Evolutionary conservation across 768 basidiomycete genomes (phyloP).

Genomic region (Tricholoma sp.): DNA sequence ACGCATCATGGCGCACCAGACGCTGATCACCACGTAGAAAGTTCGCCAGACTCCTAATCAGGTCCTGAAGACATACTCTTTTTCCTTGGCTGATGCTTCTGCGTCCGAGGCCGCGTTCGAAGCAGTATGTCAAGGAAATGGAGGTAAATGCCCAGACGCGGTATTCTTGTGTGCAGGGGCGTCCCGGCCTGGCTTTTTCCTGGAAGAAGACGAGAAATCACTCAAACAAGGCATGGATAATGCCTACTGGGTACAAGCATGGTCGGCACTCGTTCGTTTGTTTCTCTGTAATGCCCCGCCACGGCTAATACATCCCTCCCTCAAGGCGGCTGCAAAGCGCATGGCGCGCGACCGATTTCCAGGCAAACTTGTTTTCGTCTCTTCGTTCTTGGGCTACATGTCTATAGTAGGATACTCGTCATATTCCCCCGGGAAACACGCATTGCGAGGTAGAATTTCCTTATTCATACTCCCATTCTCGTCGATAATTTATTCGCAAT

Average conservation of each 20-base stretch:
- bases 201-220: conserved; percentile 61
- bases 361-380: conserved; percentile 75
- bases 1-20: conserved; percentile 35
- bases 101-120: conserved; percentile 59
- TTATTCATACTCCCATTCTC: not conserved
- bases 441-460: conserved; percentile 60
- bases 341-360: conserved; percentile 52
- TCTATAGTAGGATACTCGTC: conserved; percentile 73
- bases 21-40: conserved; percentile 31
- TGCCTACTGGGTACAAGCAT: conserved; percentile 48
- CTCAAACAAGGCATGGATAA: conserved; percentile 43
- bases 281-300: conserved; percentile 31
- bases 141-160: conserved; percentile 64
- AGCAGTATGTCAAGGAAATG: conserved; percentile 49
- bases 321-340: conserved; percentile 61
- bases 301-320: conserved; percentile 23
- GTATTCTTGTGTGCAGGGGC: conserved; percentile 79
- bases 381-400: conserved; percentile 75
- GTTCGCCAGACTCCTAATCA: conserved; percentile 54
- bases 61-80: conserved; percentile 61
- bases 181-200: conserved; percentile 65
- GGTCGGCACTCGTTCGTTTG: conserved; percentile 50
- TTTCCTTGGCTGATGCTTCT: conserved; percentile 48
- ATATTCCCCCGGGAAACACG: conserved; percentile 85
- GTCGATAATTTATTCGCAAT: not conserved